Evolutionary conservation across 179 eudicot species (phyloP).

Genomic region (Vitellaria paradoxa): DNA sequence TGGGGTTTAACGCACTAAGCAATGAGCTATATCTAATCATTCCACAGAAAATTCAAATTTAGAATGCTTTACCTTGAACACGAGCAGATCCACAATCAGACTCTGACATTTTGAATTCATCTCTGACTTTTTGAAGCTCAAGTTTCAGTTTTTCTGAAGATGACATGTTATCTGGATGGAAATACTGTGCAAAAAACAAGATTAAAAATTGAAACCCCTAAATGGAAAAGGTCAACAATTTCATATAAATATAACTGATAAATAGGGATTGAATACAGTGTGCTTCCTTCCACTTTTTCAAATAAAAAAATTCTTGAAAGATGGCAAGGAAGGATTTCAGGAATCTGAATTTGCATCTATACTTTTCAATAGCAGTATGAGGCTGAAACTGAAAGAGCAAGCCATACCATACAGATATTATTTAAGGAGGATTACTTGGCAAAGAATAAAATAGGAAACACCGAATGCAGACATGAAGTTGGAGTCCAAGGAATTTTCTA

Average conservation of each 20-base stretch:
- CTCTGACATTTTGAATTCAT: conserved; percentile 87
- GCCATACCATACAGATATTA: not conserved
- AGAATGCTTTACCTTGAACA: conserved; percentile 68
- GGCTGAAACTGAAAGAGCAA: not conserved
- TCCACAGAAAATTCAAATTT: not conserved
- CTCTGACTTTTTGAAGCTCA: conserved; percentile 70
- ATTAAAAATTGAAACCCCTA: not conserved
- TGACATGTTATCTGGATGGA: conserved; percentile 97
- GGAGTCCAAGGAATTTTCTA: not conserved
- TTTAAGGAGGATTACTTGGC: not conserved
- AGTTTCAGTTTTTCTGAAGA: conserved; percentile 81
- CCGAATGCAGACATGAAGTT: not conserved
- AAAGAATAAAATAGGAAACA: not conserved
- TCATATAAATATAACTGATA: not conserved
- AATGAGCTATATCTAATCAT: not conserved
- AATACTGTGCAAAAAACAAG: conserved; percentile 55
- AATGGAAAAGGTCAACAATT: not conserved
- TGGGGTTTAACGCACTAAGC: not conserved
- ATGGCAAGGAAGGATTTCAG: too few species aligned
- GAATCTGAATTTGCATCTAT: not conserved
- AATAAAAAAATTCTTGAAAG: not conserved
- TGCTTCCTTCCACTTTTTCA: not conserved
- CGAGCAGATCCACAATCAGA: conserved; percentile 98
- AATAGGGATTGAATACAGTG: not conserved
- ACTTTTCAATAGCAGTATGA: not conserved